These are phyloP conservation scores for Kwoniella europaea DNA, from an alignment of 768 basidiomycete genomes.

Conservation along the genomic window DNA sequence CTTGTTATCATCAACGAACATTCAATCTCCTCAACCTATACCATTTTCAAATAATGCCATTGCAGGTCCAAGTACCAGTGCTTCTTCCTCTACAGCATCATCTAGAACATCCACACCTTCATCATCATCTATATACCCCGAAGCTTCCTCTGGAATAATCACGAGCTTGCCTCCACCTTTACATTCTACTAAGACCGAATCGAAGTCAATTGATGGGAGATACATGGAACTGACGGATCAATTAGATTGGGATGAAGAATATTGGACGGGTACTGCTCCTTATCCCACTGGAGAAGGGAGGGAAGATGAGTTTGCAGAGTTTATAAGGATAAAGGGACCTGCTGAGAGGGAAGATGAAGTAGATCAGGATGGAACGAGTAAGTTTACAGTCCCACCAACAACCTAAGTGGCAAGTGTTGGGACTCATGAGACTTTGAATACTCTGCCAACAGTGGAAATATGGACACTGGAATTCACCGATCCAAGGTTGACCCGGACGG, in stretches of 20 bases:
- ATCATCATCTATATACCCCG: conserved; percentile 23
- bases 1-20: background rate
- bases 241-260: conserved; percentile 41
- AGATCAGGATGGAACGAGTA: conserved; percentile 39
- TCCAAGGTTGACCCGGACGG: conserved; percentile 38
- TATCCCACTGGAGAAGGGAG: conserved; percentile 7
- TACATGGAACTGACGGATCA: conserved; percentile 30
- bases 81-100: conserved; percentile 3
- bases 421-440: no score
- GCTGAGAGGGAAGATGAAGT: conserved; percentile 44
- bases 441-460: conserved; percentile 40
- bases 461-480: conserved; percentile 48
- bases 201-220: background rate
- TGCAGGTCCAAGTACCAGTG: conserved; percentile 3
- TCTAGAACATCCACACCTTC: conserved; percentile 20
- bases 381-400: conserved; percentile 13
- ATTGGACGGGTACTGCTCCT: conserved; percentile 19
- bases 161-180: conserved; percentile 35
- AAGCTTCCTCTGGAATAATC: conserved; percentile 17
- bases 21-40: conserved; percentile 18
- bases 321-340: conserved; percentile 43
- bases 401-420: no score
- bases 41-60: background rate
- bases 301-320: conserved; percentile 25
- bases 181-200: conserved; percentile 26